Base-by-base conservation (phyloP, 2,329 filamentous ascomycete species). In the Penicillium corylophilum region DNA sequence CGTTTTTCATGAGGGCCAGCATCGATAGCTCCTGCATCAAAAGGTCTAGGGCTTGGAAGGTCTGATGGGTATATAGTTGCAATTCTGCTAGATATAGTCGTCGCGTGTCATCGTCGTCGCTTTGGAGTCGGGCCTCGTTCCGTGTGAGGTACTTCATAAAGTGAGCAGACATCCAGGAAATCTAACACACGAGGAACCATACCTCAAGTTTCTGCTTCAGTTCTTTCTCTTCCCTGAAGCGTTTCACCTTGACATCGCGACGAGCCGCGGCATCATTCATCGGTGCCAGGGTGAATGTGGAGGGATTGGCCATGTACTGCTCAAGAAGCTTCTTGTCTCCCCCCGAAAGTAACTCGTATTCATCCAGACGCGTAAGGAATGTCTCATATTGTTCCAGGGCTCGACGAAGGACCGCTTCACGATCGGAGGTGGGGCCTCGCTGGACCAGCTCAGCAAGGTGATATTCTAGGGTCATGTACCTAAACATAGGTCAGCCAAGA, bases 21-120 rank as follows among this genome's bases (percentile, higher is more conserved):
- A 99, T 88, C 52, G 92, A 85, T 50, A 90, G 71, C 74, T 99
- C 94, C 61, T 90, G 87, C 36, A 88, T 89, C 51, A 96, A 80
- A 16, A 89, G 84, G 71, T 97, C 94, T n/a, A 99, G 81, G 0
- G 86, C 82, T 67, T 94, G 88, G 64, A 97, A 95, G 5, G 91
- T 80, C 67, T 88, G 84, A 71, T 96, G 90, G 3, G 86, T 82
- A 64, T 82, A 84, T 57, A 91, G 85, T 16, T 82, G 77, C 39
- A 96, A 76, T 60, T 90, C 85, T 1, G 91, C 85, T 24, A 96
- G 77, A 65, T 95, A 85, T 26, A 95, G 78, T 55, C 89, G 82
- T 44, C 94, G 85, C 13, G 91, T 81, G n/a, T 87, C 80, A 62
- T 92, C 89, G 50, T 99, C 94, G 64, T 97, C 94, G 41, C 86